Evolutionary conservation across 2,329 filamentous ascomycete genomes (phyloP), one percentile per base, ranked within the genome.

Genomic region (Phialophora tarda): DNA sequence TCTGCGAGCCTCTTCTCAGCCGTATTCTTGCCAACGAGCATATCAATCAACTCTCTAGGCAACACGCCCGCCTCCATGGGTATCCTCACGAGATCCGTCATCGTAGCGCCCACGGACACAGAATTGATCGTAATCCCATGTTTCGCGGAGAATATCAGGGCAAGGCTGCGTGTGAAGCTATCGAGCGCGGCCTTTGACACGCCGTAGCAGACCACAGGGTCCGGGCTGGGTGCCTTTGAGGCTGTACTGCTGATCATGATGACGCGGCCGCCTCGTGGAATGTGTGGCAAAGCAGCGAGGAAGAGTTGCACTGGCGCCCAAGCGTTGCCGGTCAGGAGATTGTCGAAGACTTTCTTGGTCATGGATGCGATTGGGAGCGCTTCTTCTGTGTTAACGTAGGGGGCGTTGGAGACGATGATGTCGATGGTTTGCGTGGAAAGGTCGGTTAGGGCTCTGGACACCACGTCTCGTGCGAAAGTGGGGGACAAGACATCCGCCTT

Each of bases 41-140:
- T 17, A 12, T 41, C 34, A 32, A 62, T 47, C 28, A 41, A 56
- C 7, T 38, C 51, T 7, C 28, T 17, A 6, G 59, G 50, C 14
- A 64, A 38, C 7, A 53, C 38, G 8, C 62, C 62, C 12, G 34
- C 30, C 5, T 59, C 55, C 24, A 59, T n/a, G 17, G 62, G 32
- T 4, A 34, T 30, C 23, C 26, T 41, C 7, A 64, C 23, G 28
- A 56, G 26, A 14, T 64, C 62, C 1, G 62, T 64, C 47, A 53
- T 54, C 17, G 56, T 59, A 7, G 55, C 11, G 1, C 62, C 62
- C 41, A 51, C 55, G 6, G 55, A 58, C 32, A 64, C 56, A 3
- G 62, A 64, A 56, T 64, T 64, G 55, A 64, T 32, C 34, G 62
- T 64, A n/a, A 64, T 64, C 47, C 62, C 62, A 23, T 59, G 44